These are phyloP conservation scores for Nicotiana otophora DNA, from an alignment of 257 asterid species.

Conservation along the genomic window DNA sequence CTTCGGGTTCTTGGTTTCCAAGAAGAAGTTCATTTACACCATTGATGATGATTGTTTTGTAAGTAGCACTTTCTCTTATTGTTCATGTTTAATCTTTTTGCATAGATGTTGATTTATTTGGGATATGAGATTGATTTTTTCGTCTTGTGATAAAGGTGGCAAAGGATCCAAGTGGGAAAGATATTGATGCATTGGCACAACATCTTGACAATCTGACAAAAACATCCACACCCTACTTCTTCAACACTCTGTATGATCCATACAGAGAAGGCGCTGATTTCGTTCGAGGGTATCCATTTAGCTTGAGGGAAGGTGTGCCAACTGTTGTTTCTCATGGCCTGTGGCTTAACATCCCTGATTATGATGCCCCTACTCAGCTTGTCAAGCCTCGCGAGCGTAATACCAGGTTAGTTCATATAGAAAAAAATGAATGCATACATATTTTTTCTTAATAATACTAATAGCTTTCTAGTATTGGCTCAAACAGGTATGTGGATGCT, in stretches of 20 bases:
- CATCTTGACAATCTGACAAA: constrained; percentile 30
- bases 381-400: constrained; percentile 43
- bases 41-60: constrained; percentile 39
- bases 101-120: neutral
- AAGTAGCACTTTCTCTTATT: neutral
- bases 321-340: constrained; percentile 44
- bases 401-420: constrained; percentile 20
- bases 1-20: constrained; percentile 40
- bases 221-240: constrained; percentile 40
- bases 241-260: constrained; percentile 43
- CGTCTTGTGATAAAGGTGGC: constrained; percentile 25
- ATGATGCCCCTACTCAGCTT: constrained; percentile 43
- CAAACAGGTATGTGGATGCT: constrained; percentile 40
- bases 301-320: constrained; percentile 37
- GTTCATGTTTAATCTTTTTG: neutral
- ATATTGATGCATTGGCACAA: constrained; percentile 25
- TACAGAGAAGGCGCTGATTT: constrained; percentile 39
- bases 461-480: neutral
- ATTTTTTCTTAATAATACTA: neutral
- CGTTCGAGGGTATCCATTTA: constrained; percentile 44
- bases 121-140: neutral
- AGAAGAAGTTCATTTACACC: constrained; percentile 41
- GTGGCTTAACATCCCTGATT: constrained; percentile 47
- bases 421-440: neutral
- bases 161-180: constrained; percentile 37